These are phyloP conservation scores for Magnaporthales sp. DNA, from an alignment of 2,329 filamentous ascomycete species.

Conservation along the genomic window DNA sequence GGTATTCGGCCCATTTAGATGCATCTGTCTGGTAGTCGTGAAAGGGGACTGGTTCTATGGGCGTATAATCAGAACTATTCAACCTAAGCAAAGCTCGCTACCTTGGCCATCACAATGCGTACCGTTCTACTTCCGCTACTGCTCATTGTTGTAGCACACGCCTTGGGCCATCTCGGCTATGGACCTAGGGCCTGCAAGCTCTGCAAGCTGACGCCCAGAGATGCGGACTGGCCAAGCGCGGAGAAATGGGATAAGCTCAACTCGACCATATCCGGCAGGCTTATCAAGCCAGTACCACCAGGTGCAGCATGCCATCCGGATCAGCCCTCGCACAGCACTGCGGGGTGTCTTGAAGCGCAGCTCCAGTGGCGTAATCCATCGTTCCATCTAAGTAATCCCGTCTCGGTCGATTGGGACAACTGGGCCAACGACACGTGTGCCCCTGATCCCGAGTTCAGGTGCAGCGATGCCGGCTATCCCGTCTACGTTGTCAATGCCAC, in stretches of 20 bases:
- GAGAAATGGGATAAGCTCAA: slow-evolving; percentile 1
- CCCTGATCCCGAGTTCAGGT: slow-evolving; percentile 27
- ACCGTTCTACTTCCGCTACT: not conserved
- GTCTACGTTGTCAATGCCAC: slow-evolving; percentile 32
- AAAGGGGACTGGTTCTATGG: not conserved
- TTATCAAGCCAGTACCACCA: not conserved
- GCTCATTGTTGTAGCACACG: not conserved
- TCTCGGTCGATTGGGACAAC: slow-evolving; percentile 29
- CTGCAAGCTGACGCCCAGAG: not conserved
- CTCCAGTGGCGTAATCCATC: slow-evolving; percentile 17
- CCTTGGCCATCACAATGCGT: not conserved
- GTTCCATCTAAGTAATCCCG: slow-evolving; percentile 26
- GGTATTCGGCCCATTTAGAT: not conserved
- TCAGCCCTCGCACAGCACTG: not conserved
- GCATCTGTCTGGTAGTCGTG: too few relatives aligned
- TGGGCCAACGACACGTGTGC: slow-evolving; percentile 43
- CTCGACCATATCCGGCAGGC: not conserved
- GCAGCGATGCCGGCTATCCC: slow-evolving; percentile 28
- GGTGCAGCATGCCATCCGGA: slow-evolving; percentile 4
- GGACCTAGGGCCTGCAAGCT: not conserved
- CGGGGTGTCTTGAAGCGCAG: not conserved
- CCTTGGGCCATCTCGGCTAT: not conserved
- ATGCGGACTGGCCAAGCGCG: not conserved
- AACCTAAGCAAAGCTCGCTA: not conserved
- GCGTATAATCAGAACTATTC: not conserved